phyloP scores from a whole-genome alignment of 805 yeast genomes.

The Wickerhamiella hasegawae region DNA sequence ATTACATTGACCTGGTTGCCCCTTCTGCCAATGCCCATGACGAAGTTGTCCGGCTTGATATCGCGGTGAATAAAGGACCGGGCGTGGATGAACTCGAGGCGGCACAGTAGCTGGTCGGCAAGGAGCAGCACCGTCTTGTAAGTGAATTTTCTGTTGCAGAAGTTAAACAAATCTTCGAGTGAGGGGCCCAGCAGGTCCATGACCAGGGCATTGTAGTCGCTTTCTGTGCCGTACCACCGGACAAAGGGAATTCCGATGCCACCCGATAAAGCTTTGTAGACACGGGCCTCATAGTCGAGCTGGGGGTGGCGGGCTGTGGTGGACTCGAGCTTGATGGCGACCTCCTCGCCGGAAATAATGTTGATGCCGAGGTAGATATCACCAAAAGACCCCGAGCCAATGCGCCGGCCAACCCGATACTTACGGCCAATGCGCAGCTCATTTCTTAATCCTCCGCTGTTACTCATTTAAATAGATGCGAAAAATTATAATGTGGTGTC shows the following conservation, averaged over 20 bases:
- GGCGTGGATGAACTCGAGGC: constrained; percentile 91
- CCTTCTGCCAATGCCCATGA: constrained; percentile 81
- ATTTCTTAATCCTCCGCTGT: constrained; percentile 5
- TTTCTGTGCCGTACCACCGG: constrained; percentile 93
- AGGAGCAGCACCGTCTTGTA: constrained; percentile 82
- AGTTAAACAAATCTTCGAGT: constrained; percentile 86
- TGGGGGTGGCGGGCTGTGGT: constrained; percentile 91
- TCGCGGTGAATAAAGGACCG: constrained; percentile 79
- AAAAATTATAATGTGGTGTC: neutral
- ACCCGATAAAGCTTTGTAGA: constrained; percentile 84
- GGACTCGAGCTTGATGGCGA: constrained; percentile 87
- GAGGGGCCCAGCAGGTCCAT: constrained; percentile 93
- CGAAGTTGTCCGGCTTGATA: constrained; percentile 69
- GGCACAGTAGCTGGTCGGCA: constrained; percentile 87
- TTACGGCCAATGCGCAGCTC: constrained; percentile 88
- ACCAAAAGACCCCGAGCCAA: constrained; percentile 95
- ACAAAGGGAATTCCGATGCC: constrained; percentile 96
- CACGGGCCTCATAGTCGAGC: constrained; percentile 91
- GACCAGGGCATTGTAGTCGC: constrained; percentile 93
- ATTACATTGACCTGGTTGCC: constrained; percentile 92
- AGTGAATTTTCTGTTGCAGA: constrained; percentile 85
- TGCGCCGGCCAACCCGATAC: constrained; percentile 83
- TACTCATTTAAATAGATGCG: neutral
- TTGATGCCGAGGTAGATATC: constrained; percentile 85
- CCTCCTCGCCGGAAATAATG: constrained; percentile 91